Evolutionary conservation across 805 yeast genomes (phyloP).

Genomic region (Kazachstania kunashirensis): DNA sequence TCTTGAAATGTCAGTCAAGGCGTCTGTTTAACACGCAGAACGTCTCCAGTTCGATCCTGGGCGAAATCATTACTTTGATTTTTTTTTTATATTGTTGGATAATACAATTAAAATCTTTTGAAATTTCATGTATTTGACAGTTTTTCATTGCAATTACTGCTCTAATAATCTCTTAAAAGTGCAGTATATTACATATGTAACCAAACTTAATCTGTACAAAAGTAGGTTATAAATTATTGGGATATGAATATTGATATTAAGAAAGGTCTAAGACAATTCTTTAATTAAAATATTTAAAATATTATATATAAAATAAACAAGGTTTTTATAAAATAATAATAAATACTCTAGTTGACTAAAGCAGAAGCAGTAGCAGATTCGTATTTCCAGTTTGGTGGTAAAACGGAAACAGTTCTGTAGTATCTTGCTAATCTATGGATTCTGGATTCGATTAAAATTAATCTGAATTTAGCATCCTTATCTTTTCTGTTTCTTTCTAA

Average conservation of each 20-base stretch:
- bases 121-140: too few relatives aligned
- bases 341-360: constrained; percentile 78
- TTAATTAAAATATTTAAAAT: constrained; percentile 2
- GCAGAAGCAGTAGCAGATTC: constrained; percentile 99
- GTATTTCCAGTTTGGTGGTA: constrained; percentile 99
- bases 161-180: too few relatives aligned
- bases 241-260: too few relatives aligned
- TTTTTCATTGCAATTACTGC: too few relatives aligned
- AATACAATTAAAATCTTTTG: too few relatives aligned
- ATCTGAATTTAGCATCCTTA: constrained; percentile 99
- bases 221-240: too few relatives aligned
- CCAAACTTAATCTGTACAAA: too few relatives aligned
- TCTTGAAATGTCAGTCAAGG: too few relatives aligned
- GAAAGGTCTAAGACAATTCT: constrained; percentile 1
- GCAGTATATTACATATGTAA: too few relatives aligned
- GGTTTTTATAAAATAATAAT: constrained; percentile 6
- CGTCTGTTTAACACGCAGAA: constrained; percentile 99
- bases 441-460: constrained; percentile 99
- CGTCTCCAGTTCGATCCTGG: constrained; percentile 99
- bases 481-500: constrained; percentile 99
- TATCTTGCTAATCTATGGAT: constrained; percentile 99
- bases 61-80: constrained; percentile 93
- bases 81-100: too few relatives aligned
- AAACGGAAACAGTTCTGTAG: constrained; percentile 98
- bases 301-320: neutral